Base-by-base conservation (phyloP, 768 basidiomycete genomes). In the Lepiota brunneoincarnata region DNA sequence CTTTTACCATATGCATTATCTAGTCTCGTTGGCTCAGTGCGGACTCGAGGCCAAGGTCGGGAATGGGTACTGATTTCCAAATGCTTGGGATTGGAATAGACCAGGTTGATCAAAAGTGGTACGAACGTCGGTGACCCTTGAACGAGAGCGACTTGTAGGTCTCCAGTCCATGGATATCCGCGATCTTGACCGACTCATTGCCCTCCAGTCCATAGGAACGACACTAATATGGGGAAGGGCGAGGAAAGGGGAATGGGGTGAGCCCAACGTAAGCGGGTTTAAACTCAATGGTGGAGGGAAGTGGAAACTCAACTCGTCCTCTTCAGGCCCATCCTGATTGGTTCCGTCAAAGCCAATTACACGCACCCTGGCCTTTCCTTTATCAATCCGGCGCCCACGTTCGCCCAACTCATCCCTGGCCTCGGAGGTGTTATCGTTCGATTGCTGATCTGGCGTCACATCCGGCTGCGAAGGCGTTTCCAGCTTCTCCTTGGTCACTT, bases 131-230 rank as follows among this genome's bases (percentile, higher is more conserved):
- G 88, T 83, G 17, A 88, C 86, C 35, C 91, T 81, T 40, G 89
- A 90, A 49, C 87, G 82, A 26, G 89, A 91, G 51, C 88, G 84
- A 69, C 83, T 86, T 49, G 84, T 72, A 31, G 89, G 86, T 53
- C 87, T 77, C 93, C 93, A 94, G 67, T 95, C 93, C 90, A 95
- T 93, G 18, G 89, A 86, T 61, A 87, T 86, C 20, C 93, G 83
- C 12, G 93, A 95, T 62, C 93, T 82, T 21, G 93, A 96, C 58
- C 93, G 81, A 69, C 92, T 94, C 67, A 93, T 84, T 28, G 90
- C 86, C 45, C 93, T 80, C 94, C 93, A 97, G 64, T 96, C 94
- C 93, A 97, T 97, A 23, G 84, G 72, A 41, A 80, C 79, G 50
- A 75, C 73, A 55, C 86, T 85, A 49, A 21, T 52, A 35, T 34